Percentiles rank a stretch among this genome's conserved stretches.
Conservation (phyloP, 768 basidiomycete species). For the Daedaleopsis nitida region DNA sequence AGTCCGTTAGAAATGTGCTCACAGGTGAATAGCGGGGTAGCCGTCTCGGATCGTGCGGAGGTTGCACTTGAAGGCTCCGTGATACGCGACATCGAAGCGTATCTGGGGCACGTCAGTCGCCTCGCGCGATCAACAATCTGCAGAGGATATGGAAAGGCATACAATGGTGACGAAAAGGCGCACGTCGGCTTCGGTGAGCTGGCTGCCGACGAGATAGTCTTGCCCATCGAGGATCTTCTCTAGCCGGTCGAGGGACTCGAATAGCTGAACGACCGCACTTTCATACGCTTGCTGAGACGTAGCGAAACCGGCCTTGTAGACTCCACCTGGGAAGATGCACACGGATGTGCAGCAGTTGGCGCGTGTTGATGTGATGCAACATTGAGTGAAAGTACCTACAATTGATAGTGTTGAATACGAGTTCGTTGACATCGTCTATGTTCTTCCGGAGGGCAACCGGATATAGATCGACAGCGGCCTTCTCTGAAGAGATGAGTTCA, state of each 20-base stretch:
- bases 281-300: constrained; percentile 80
- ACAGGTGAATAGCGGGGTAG: constrained; percentile 81
- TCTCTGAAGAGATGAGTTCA: constrained; percentile 63
- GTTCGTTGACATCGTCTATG: constrained; percentile 84
- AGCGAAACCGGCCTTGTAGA: constrained; percentile 91
- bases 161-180: constrained; percentile 89
- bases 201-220: constrained; percentile 83
- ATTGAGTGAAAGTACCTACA: too few species aligned
- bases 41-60: constrained; percentile 80
- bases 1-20: constrained; percentile 28
- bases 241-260: constrained; percentile 76
- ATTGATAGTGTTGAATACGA: constrained; percentile 85
- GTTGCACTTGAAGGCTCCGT: constrained; percentile 95
- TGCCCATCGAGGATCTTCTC: constrained; percentile 77
- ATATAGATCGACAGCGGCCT: constrained; percentile 75
- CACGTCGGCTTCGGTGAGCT: constrained; percentile 81
- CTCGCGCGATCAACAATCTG: too few species aligned
- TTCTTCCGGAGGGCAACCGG: constrained; percentile 68
- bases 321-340: too few species aligned
- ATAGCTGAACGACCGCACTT: constrained; percentile 70
- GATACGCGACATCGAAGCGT: constrained; percentile 90
- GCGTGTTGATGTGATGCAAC: too few species aligned
- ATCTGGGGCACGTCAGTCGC: constrained; percentile 59
- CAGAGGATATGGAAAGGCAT: neutral
- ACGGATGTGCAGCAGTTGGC: too few species aligned